Percentiles rank a stretch among this genome's conserved stretches.
Evolutionary conservation across 2,329 filamentous ascomycete genomes (phyloP).

Genomic region (Colletotrichum gloeosporioides): DNA sequence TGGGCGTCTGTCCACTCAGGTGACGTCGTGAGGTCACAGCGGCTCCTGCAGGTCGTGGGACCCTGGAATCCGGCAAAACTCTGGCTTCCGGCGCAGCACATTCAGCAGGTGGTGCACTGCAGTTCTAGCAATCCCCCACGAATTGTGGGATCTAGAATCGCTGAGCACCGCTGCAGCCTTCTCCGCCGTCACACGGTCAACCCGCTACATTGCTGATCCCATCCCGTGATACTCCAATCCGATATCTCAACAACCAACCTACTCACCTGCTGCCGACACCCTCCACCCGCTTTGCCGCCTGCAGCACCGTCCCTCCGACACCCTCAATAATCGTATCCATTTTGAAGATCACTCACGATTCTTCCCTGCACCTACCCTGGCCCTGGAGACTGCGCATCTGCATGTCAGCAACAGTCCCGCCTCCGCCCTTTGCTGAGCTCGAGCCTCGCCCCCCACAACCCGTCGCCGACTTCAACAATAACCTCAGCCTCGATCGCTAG

Average conservation of each 20-base stretch:
- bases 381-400: neutral
- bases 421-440: slow-evolving; percentile 10
- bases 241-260: neutral
- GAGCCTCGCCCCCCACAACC: slow-evolving; percentile 4
- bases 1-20: neutral
- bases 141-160: slow-evolving; percentile 8
- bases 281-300: neutral
- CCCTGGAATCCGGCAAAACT: slow-evolving; percentile 21
- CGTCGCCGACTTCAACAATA: neutral
- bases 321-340: neutral
- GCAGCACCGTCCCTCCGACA: neutral
- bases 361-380: neutral
- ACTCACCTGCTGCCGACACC: neutral
- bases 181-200: slow-evolving; percentile 15
- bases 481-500: neutral
- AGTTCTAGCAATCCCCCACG: neutral
- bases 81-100: neutral
- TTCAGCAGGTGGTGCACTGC: neutral
- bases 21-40: slow-evolving; percentile 9
- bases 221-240: neutral
- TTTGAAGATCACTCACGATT: neutral
- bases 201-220: slow-evolving; percentile 9
- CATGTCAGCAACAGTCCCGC: slow-evolving; percentile 6
- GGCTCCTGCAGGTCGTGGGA: neutral
- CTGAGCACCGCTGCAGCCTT: slow-evolving; percentile 10